phyloP scores from a whole-genome alignment of 306 rosid genomes.

The Castanea sativa region DNA sequence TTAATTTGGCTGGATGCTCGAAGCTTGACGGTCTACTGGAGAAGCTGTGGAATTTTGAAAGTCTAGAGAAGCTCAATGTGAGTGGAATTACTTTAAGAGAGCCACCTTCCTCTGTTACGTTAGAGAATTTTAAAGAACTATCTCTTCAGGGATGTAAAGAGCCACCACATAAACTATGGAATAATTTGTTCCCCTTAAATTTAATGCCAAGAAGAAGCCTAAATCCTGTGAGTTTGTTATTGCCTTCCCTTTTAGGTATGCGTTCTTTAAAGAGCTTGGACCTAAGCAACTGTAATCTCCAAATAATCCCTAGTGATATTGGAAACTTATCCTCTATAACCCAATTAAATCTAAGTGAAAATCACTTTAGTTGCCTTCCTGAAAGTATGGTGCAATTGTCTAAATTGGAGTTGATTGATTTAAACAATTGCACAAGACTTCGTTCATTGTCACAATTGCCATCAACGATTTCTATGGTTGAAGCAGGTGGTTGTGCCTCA shows the following conservation, averaged over 20 bases:
- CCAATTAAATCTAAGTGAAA: constrained; percentile 14
- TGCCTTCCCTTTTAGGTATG: constrained; percentile 8
- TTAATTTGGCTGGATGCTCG: no score
- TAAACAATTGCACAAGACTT: no score
- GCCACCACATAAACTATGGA: constrained; percentile 4
- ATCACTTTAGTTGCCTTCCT: constrained; percentile 28
- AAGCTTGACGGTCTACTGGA: no score
- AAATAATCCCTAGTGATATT: constrained; percentile 24
- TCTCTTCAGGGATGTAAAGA: constrained; percentile 31
- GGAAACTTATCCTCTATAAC: constrained; percentile 15
- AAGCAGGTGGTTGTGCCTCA: no score
- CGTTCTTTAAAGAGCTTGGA: background rate
- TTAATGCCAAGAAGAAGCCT: background rate
- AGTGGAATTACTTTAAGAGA: no score
- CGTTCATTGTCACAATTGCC: no score
- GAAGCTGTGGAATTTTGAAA: no score
- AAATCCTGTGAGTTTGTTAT: background rate
- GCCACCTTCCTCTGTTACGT: constrained; percentile 3
- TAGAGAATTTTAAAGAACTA: constrained; percentile 15
- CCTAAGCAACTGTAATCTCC: constrained; percentile 33
- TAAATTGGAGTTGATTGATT: no score
- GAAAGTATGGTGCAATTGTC: no score
- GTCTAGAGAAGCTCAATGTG: no score
- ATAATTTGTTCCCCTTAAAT: background rate
- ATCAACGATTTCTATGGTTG: no score